Evolutionary conservation across 176 grass and related monocot genomes (phyloP).

Genomic region (Phoenix dactylifera): DNA sequence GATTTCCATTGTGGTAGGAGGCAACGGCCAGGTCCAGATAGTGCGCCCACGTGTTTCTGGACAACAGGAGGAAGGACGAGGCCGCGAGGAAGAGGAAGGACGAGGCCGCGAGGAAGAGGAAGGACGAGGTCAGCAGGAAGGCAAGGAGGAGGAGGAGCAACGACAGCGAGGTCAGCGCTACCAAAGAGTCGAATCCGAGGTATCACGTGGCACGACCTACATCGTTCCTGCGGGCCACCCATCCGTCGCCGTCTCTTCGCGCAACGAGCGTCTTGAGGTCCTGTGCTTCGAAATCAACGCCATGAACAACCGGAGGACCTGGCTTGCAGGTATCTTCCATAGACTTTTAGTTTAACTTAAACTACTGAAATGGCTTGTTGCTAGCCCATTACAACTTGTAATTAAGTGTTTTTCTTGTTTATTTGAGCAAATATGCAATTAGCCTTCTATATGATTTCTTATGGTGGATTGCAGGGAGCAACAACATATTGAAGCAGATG

Average conservation of each 20-base stretch:
- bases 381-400: too few species aligned
- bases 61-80: slow-evolving; percentile 1
- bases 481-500: too few species aligned
- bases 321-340: slow-evolving; percentile 36
- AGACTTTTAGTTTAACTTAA: too few species aligned
- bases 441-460: too few species aligned
- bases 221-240: slow-evolving; percentile 74
- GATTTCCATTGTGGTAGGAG: slow-evolving; percentile 39
- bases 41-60: slow-evolving; percentile 55
- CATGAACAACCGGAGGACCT: slow-evolving; percentile 51
- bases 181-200: slow-evolving; percentile 17
- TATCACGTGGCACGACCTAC: slow-evolving; percentile 34
- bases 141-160: too few species aligned
- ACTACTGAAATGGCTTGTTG: too few species aligned
- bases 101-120: too few species aligned
- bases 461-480: too few species aligned
- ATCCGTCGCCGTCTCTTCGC: slow-evolving; percentile 26
- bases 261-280: slow-evolving; percentile 38
- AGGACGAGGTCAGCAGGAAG: too few species aligned
- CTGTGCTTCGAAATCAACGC: slow-evolving; percentile 61
- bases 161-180: slow-evolving; percentile 29
- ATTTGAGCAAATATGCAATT: too few species aligned
- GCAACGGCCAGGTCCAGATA: slow-evolving; percentile 42
- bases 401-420: too few species aligned
- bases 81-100: too few species aligned